Evolutionary conservation across 176 grass and related monocot species (phyloP), one percentile per base, ranked within the genome.

Genomic region (Melocanna baccifera): DNA sequence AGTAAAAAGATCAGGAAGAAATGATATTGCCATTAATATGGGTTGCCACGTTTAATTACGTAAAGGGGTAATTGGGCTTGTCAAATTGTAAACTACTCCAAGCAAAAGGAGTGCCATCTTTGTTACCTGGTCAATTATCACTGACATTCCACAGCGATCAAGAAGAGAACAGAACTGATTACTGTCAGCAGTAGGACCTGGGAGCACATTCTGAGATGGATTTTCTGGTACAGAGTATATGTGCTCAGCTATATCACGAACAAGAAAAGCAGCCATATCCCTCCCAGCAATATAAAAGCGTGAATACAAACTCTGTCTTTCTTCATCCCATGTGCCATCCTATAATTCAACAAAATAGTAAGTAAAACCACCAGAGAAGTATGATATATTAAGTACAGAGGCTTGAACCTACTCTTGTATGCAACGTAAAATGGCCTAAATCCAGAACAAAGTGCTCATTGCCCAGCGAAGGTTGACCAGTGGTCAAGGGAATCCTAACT

Each of bases 401-500:
- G 43, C 52, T 82, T 59, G 8, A 90, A 88, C 91, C 92, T 88
- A 98, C 96, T 80, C 81, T 91, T 66, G 92, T 98, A 69, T 85
- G 87, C 85, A 98, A 77, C 65, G 92, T 98, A 87, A 98, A 98
- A 98, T 98, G 96, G n/a, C 96, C 96, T 85, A 98, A 90, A 93
- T 98, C 96, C 30, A 98, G 91, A 73, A 98, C 75, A 53, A 98
- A 98, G 64, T 89, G 71, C 42, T 88, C 83, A 82, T 83, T 85
- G 29, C 62, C 80, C 14, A 83, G 52, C 9, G 40, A 86, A 91
- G 82, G 76, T 56, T 83, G 63, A 71, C 58, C 45, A 51, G 69
- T 48, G 25, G 57, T 89, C 80, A 98, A 64, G 69, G 96, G 96
- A 89, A 98, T 86, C 89, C 89, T 91, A 55, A 98, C 93, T 91